Evolutionary conservation across 164 flowering plant genomes (phyloP), one percentile per base, ranked within the genome.

Genomic region (Vitis rotundifolia): DNA sequence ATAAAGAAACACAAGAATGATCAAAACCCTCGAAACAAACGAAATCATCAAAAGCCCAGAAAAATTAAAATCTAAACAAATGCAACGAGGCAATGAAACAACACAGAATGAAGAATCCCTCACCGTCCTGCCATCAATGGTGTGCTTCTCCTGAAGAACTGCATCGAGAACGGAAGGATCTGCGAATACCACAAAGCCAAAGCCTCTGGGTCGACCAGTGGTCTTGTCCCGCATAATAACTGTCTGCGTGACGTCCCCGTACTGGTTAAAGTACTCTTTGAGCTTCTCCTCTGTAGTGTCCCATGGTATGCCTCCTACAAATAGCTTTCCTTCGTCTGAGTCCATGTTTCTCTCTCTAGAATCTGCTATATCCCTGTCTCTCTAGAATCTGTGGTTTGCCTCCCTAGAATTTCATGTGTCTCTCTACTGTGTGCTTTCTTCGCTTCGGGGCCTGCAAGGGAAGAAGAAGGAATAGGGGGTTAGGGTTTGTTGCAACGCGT

Each of bases 191-290:
- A 81, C 75, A 69, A 81, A 78, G 9, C 77, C 81, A 51, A 81
- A 81, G 44, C 84, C 84, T 8, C 84, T 76, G 10, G 84, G 76
- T 2, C 84, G 77, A 47, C 84, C 84, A 9, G 84, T 81, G 37
- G 69, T 69, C 48, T 74, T 74, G 63, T 81, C 84, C n/a, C 75
- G 78, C 84, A 79, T 79, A 28, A 81, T 76, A 4, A 76, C 78
- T 13, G 73, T 64, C 54, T 81, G 76, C 3, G 76, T 10, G 11
- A 81, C 82, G 1, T 76, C 80, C 0, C 84, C 84, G 69, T 61
- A 81, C 12, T 64, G 59, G 53, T 61, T 16, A 64, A 81, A 81
- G 68, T 81, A 73, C 6, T 81, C 80, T 6, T 58, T 58, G 5
- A 81, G 74, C 12, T 57, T 73, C 2, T 73, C 79, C 59, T 78